These are phyloP conservation scores for Irpex lacteus DNA, from an alignment of 1,284 basidiomycete genomes.

Conservation along the genomic window DNA sequence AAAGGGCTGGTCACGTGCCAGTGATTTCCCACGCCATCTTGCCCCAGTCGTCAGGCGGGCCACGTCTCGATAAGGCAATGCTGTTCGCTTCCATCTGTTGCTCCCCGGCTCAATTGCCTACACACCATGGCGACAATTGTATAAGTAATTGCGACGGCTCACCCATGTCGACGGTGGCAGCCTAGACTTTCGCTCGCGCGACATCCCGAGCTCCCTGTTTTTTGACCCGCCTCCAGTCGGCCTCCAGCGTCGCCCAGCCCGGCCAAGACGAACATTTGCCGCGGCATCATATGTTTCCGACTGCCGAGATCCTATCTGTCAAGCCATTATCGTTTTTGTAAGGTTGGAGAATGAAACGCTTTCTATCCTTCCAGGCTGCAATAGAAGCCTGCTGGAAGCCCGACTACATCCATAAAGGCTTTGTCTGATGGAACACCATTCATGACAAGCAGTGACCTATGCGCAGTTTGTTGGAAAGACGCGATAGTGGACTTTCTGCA, in stretches of 20 bases:
- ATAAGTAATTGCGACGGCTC: background rate
- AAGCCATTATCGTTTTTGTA: no score
- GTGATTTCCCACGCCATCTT: conserved; percentile 13
- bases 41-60: background rate
- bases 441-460: background rate
- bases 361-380: no score
- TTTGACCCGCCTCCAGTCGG: background rate
- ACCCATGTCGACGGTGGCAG: background rate
- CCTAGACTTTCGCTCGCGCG: background rate
- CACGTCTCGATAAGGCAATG: background rate
- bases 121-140: background rate
- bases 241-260: background rate
- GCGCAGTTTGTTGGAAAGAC: background rate
- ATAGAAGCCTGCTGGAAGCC: background rate
- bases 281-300: background rate
- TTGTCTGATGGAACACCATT: background rate
- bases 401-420: background rate
- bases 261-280: background rate
- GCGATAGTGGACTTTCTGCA: background rate
- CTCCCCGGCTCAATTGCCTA: background rate
- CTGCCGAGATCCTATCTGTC: no score
- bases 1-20: conserved; percentile 32
- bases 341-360: no score
- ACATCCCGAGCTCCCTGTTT: background rate
- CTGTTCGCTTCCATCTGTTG: background rate